Conservation (phyloP, 768 basidiomycete genomes). For the Mycena kentingensis region DNA sequence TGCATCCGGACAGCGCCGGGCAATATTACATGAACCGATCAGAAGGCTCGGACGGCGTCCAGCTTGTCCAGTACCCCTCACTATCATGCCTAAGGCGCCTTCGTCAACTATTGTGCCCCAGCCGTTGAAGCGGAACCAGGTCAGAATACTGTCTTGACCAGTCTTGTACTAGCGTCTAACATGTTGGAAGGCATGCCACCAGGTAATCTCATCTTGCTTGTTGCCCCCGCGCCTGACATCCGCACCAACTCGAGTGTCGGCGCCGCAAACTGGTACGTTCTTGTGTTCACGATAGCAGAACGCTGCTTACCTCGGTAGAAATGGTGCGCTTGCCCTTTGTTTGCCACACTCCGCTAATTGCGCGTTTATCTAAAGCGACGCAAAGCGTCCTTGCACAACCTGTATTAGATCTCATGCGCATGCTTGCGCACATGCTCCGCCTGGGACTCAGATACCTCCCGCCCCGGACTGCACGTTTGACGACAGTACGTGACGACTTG, state of each 20-base stretch:
- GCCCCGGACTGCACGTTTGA: conserved; percentile 78
- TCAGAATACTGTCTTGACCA: conserved; percentile 24
- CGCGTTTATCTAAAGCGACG: conserved; percentile 51
- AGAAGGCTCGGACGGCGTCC: not conserved
- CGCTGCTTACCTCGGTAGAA: conserved; percentile 43
- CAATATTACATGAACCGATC: no score
- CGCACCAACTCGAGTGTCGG: conserved; percentile 56
- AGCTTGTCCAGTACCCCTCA: conserved; percentile 1
- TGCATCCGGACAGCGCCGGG: no score
- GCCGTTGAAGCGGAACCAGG: conserved; percentile 50
- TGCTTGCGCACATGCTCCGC: conserved; percentile 60
- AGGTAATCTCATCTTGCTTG: conserved; percentile 36
- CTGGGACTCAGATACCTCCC: conserved; percentile 53
- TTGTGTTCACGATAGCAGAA: conserved; percentile 10
- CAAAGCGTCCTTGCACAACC: conserved; percentile 75
- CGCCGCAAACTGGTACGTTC: conserved; percentile 63
- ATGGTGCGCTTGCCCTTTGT: conserved; percentile 46
- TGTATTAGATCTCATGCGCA: conserved; percentile 76
- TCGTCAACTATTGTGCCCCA: conserved; percentile 38
- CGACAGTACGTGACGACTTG: conserved; percentile 48
- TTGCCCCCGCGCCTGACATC: conserved; percentile 6
- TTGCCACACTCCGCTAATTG: not conserved
- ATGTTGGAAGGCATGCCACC: conserved; percentile 51
- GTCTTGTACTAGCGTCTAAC: not conserved
- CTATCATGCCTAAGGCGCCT: conserved; percentile 43